Base-by-base conservation (phyloP, 352 stramenopile genomes). In the Globisporangium emineosum region DNA sequence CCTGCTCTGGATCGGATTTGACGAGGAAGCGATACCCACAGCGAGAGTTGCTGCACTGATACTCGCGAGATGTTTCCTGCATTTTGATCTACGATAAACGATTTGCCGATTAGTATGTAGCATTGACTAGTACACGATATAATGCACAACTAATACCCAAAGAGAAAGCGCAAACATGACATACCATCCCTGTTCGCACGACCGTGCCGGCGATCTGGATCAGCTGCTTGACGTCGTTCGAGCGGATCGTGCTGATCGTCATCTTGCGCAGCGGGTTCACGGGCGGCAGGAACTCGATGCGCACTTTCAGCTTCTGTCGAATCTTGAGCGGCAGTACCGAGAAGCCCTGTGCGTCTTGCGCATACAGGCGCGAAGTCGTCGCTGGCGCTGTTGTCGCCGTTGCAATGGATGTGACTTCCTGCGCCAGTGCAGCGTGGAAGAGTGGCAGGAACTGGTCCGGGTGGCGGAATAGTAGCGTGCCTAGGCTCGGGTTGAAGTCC, bases 241-340 rank as follows among this genome's bases (percentile, higher is more conserved):
- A 90, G 8, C 91, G 76, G 40, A 98, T 90, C n/a, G 79, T 70
- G 51, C 87, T 53, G 56, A 64, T 62, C 42, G 42, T 43, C 37
- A 54, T 37, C 42, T 62, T 62, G 27, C 57, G 57, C 27, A 62
- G 80, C 29, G 92, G 83, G 0, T 67, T 57, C 21, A 97, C 74
- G 1, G 94, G 96, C 30, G 96, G 96, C 53, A 98, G 69, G 65
- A 96, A 88, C 52, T 95, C 79, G 2, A 99, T 79, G 65, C 97
- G 93, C 23, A 98, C 88, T 59, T 96, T 89, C 53, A 86, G 69
- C 53, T 83, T 86, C 3, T 77, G 73, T 3, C 74, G 65, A 1
- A 64, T 67, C 35, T 73, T 75, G 10, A 80, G 40, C 2, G 78
- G 71, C 12, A 83, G 66, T 42, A 68, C 68, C 52, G 64, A 30